Evolutionary conservation across 306 rosid species (phyloP).

Genomic region (Phaseolus lunatus): DNA sequence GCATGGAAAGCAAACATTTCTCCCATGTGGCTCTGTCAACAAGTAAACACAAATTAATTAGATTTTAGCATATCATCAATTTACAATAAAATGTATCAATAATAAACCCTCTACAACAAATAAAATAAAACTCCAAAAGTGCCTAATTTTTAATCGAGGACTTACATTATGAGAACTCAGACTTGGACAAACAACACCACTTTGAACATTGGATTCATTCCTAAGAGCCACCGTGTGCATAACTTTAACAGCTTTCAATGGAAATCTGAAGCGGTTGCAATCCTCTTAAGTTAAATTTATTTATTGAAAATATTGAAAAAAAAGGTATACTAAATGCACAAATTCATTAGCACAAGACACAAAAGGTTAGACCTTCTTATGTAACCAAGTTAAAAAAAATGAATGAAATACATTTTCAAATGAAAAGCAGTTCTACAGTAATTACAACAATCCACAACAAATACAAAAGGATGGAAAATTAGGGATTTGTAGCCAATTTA

Average conservation of each 20-base stretch:
- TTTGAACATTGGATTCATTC: constrained; percentile 71
- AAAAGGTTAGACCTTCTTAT: neutral
- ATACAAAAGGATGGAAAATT: constrained; percentile 14
- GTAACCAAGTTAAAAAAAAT: constrained; percentile 5
- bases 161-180: constrained; percentile 62
- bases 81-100: constrained; percentile 23
- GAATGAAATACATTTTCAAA: constrained; percentile 8
- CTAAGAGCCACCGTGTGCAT: constrained; percentile 92
- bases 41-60: constrained; percentile 38
- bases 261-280: constrained; percentile 67
- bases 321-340: constrained; percentile 20
- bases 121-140: constrained; percentile 32
- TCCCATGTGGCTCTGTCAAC: constrained; percentile 87
- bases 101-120: constrained; percentile 14
- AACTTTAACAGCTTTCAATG: constrained; percentile 92
- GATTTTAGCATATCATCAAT: constrained; percentile 24
- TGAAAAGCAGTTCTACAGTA: constrained; percentile 32
- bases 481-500: neutral
- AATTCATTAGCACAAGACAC: constrained; percentile 14
- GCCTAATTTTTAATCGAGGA: constrained; percentile 14
- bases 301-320: constrained; percentile 16
- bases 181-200: constrained; percentile 57
- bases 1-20: constrained; percentile 93
- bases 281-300: constrained; percentile 37
- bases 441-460: constrained; percentile 18